Percentiles rank a stretch among this genome's conserved stretches.
Conservation (phyloP, 331 rosid species). For the Pyrus hybrid region DNA sequence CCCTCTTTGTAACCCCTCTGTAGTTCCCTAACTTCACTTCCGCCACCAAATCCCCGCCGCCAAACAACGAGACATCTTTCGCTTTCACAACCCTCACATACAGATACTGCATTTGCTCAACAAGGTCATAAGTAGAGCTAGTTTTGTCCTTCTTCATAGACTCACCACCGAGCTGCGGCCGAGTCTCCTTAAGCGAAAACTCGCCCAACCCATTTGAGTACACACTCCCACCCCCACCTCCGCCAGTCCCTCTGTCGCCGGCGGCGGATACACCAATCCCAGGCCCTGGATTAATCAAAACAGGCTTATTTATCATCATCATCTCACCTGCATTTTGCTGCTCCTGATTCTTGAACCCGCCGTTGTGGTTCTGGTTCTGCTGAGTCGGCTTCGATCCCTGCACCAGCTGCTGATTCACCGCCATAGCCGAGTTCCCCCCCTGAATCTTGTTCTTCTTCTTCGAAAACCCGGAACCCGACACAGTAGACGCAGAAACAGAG, state of each 20-base stretch:
- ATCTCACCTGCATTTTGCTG: slow-evolving; percentile 26
- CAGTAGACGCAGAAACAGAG: slow-evolving; percentile 4
- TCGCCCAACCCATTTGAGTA: slow-evolving; percentile 27
- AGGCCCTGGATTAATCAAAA: slow-evolving; percentile 24
- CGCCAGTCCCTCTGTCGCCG: slow-evolving; percentile 15
- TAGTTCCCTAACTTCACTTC: slow-evolving; percentile 64
- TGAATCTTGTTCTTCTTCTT: slow-evolving; percentile 39
- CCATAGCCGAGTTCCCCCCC: slow-evolving; percentile 23
- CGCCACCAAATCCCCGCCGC: slow-evolving; percentile 42
- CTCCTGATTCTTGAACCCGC: slow-evolving; percentile 24
- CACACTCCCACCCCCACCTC: slow-evolving; percentile 10
- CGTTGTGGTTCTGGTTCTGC: slow-evolving; percentile 5
- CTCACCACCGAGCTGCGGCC: slow-evolving; percentile 56
- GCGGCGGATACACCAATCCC: slow-evolving; percentile 13
- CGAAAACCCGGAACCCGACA: slow-evolving; percentile 20
- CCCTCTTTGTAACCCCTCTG: slow-evolving; percentile 48
- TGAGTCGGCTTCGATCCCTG: slow-evolving; percentile 20
- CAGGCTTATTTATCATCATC: slow-evolving; percentile 17
- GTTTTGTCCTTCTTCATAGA: slow-evolving; percentile 39
- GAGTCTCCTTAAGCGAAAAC: slow-evolving; percentile 51
- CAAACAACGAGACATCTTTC: slow-evolving; percentile 28
- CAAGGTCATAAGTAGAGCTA: slow-evolving; percentile 57
- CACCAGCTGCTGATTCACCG: slow-evolving; percentile 20
- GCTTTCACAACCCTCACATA: slow-evolving; percentile 46
- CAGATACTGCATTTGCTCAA: slow-evolving; percentile 57